phyloP scores from a whole-genome alignment of 805 yeast species.

The Nakazawaea laoshanensis region DNA sequence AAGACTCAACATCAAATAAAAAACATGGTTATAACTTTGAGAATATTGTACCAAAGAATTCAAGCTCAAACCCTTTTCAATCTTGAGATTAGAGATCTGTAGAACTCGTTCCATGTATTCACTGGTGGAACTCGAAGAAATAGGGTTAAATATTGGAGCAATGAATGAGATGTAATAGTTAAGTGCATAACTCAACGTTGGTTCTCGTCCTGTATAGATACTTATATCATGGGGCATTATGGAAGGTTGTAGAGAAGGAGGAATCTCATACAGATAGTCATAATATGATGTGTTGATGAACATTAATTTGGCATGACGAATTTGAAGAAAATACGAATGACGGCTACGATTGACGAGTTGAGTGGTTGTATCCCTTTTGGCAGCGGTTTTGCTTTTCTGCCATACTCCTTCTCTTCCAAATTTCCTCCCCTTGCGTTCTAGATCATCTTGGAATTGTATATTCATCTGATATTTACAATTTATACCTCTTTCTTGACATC shows the following conservation, averaged over 20 bases:
- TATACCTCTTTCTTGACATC: slow-evolving; percentile 22
- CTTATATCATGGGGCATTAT: slow-evolving; percentile 8
- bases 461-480: slow-evolving; percentile 8
- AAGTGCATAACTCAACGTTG: slow-evolving; percentile 6
- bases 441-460: slow-evolving; percentile 12
- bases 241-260: slow-evolving; percentile 3
- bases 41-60: slow-evolving; percentile 8
- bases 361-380: slow-evolving; percentile 9
- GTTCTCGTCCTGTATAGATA: slow-evolving; percentile 2
- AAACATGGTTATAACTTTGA: slow-evolving; percentile 8
- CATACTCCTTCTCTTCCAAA: slow-evolving; percentile 13
- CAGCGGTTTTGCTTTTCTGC: slow-evolving; percentile 4
- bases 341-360: slow-evolving; percentile 13
- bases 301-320: slow-evolving; percentile 1
- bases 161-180: slow-evolving; percentile 8
- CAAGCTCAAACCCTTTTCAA: slow-evolving; percentile 7
- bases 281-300: slow-evolving; percentile 9
- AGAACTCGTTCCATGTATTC: slow-evolving; percentile 8
- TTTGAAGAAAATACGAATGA: slow-evolving; percentile 12
- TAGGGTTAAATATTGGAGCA: slow-evolving; percentile 10
- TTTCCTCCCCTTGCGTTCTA: slow-evolving; percentile 10
- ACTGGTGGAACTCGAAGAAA: neutral
- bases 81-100: slow-evolving; percentile 3
- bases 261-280: neutral
- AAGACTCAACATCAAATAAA: slow-evolving; percentile 9